These are phyloP conservation scores for Stylonectria norvegica DNA, from an alignment of 2,329 filamentous ascomycete genomes.

Conservation along the genomic window DNA sequence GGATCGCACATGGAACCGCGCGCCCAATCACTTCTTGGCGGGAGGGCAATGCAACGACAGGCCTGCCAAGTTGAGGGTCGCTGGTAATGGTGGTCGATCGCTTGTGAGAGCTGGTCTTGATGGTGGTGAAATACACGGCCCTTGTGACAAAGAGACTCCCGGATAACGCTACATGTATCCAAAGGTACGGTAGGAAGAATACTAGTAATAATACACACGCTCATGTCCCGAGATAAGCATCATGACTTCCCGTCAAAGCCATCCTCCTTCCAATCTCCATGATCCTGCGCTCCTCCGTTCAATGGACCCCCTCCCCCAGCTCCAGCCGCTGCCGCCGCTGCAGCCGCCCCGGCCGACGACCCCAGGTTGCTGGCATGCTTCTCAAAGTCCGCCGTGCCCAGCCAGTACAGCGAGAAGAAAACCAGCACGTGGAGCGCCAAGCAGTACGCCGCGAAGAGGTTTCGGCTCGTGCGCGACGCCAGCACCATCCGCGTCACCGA, in stretches of 20 bases:
- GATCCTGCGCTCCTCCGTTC: slow-evolving; percentile 31
- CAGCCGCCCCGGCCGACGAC: slow-evolving; percentile 43
- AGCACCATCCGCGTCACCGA: slow-evolving; percentile 88
- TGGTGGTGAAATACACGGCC: too few species aligned
- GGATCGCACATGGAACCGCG: too few species aligned
- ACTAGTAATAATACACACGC: background rate
- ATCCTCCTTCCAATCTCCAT: slow-evolving; percentile 63
- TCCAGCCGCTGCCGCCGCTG: slow-evolving; percentile 42
- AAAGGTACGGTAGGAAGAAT: too few species aligned
- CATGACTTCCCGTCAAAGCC: slow-evolving; percentile 47
- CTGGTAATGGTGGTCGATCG: too few species aligned
- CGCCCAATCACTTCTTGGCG: too few species aligned
- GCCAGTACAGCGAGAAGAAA: slow-evolving; percentile 82
- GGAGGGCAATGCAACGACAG: too few species aligned
- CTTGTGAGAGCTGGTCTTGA: too few species aligned
- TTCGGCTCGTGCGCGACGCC: slow-evolving; percentile 84
- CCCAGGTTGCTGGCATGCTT: slow-evolving; percentile 57
- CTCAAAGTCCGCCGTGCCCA: slow-evolving; percentile 66
- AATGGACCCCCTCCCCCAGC: slow-evolving; percentile 28
- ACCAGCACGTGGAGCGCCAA: slow-evolving; percentile 83
- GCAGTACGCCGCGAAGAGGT: slow-evolving; percentile 91
- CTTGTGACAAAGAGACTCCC: too few species aligned
- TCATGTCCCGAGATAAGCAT: background rate
- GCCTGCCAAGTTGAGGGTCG: too few species aligned
- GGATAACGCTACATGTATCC: too few species aligned